These are phyloP conservation scores for Exophiala viscosa DNA, from an alignment of 2,329 filamentous ascomycete species.

Conservation along the genomic window DNA sequence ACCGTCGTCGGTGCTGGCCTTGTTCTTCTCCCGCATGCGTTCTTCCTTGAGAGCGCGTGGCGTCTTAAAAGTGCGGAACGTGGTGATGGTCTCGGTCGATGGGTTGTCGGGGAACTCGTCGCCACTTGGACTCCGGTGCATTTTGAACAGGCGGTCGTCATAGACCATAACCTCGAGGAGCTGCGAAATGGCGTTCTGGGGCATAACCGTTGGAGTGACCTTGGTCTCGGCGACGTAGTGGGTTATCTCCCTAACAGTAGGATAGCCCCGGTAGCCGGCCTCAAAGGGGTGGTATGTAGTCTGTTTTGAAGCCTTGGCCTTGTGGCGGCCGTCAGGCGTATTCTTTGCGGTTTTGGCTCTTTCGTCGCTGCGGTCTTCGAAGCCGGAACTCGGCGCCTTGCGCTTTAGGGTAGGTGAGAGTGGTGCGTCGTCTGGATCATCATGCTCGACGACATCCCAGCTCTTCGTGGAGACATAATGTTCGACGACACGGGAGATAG, in stretches of 20 bases:
- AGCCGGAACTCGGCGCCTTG: slow-evolving; percentile 35
- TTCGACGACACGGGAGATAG: slow-evolving; percentile 59
- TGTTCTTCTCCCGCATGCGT: slow-evolving; percentile 10
- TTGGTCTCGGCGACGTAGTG: slow-evolving; percentile 68
- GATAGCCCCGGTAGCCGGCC: slow-evolving; percentile 70
- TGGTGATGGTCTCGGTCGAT: slow-evolving; percentile 17
- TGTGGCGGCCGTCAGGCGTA: slow-evolving; percentile 16
- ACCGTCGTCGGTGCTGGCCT: slow-evolving; percentile 30
- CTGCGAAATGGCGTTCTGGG: slow-evolving; percentile 73
- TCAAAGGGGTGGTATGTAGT: slow-evolving; percentile 50
- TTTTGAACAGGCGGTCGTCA: slow-evolving; percentile 73
- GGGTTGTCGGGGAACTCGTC: slow-evolving; percentile 20
- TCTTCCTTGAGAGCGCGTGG: slow-evolving; percentile 34
- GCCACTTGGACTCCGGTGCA: slow-evolving; percentile 14
- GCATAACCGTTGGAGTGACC: slow-evolving; percentile 52
- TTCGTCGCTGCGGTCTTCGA: slow-evolving; percentile 22
- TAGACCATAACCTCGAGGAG: slow-evolving; percentile 84
- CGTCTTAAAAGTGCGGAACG: slow-evolving; percentile 47
- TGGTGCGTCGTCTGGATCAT: slow-evolving; percentile 27
- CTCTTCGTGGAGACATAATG: slow-evolving; percentile 68
- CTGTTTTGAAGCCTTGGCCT: slow-evolving; percentile 32
- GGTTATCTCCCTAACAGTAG: slow-evolving; percentile 75
- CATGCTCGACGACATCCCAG: slow-evolving; percentile 55
- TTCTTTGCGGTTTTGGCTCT: slow-evolving; percentile 20
- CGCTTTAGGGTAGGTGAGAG: slow-evolving; percentile 33